Percentiles rank a stretch among this genome's conserved stretches.
Evolutionary conservation across 192 early-diverging fungal genomes (phyloP).

Genomic region (Coemansia sp.): DNA sequence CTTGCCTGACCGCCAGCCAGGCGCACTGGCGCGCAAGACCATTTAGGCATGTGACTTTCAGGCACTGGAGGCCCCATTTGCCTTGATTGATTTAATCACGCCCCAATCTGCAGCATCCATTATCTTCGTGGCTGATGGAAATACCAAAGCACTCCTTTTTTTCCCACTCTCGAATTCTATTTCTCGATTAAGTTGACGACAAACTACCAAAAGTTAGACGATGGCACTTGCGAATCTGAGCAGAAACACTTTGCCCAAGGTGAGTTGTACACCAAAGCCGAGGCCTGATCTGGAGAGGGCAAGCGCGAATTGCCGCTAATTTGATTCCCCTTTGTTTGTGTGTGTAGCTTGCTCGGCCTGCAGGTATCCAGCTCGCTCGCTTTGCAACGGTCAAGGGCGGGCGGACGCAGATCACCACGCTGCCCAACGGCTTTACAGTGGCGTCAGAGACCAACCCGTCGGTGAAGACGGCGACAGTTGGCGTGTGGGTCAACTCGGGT

Average conservation of each 20-base stretch:
- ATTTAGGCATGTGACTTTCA: not conserved
- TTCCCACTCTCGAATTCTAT: not conserved
- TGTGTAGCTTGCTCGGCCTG: conserved; percentile 44
- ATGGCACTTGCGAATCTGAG: conserved; percentile 50
- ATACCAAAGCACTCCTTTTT: not conserved
- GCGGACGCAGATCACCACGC: conserved; percentile 64
- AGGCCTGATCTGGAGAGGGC: not conserved
- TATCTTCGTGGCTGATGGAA: not conserved
- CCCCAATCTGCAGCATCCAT: not conserved
- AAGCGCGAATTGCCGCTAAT: not conserved
- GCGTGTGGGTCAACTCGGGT: conserved; percentile 89
- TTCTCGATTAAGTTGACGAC: conserved; percentile 1
- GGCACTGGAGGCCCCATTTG: not conserved
- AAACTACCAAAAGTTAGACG: conserved; percentile 8
- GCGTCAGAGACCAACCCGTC: conserved; percentile 80
- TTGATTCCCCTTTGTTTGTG: not conserved
- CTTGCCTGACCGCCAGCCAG: not conserved
- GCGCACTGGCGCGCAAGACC: not conserved
- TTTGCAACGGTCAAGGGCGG: conserved; percentile 43
- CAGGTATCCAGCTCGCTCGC: conserved; percentile 44
- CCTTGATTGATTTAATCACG: not conserved
- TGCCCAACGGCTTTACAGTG: conserved; percentile 79
- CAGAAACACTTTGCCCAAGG: conserved; percentile 50
- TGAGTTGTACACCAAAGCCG: conserved; percentile 6
- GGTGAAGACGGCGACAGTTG: conserved; percentile 83